Evolutionary conservation across 768 basidiomycete genomes (phyloP).

Genomic region (Boletus sensibilis): DNA sequence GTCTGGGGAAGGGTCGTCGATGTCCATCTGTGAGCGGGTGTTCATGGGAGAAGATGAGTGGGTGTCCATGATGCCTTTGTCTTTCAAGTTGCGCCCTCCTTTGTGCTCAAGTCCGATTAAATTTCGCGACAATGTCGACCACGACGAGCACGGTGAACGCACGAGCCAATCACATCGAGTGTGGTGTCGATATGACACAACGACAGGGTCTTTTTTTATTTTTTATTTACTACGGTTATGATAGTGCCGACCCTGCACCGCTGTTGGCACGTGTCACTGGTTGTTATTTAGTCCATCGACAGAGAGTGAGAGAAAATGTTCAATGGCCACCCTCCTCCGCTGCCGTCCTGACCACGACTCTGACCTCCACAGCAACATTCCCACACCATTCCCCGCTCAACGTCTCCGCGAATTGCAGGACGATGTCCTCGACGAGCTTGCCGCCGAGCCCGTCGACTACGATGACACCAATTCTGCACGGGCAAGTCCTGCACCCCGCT

Average conservation of each 20-base stretch:
- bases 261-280: slow-evolving; percentile 19
- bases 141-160: neutral
- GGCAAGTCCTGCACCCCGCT: neutral
- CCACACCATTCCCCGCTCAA: slow-evolving; percentile 25
- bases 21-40: neutral
- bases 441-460: slow-evolving; percentile 22
- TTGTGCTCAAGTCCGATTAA: neutral
- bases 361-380: slow-evolving; percentile 12
- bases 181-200: neutral
- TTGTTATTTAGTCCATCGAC: slow-evolving; percentile 8
- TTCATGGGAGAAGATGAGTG: neutral
- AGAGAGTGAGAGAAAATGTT: neutral
- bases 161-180: neutral
- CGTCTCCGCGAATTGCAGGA: slow-evolving; percentile 10
- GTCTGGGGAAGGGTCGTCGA: slow-evolving; percentile 5
- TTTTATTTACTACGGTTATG: too few relatives aligned
- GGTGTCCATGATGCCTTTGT: neutral
- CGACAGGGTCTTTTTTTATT: too few relatives aligned
- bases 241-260: slow-evolving; percentile 11
- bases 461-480: slow-evolving; percentile 2
- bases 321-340: slow-evolving; percentile 32
- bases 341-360: neutral
- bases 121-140: neutral
- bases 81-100: neutral
- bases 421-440: slow-evolving; percentile 24